These are phyloP conservation scores for Podospora fimiseda DNA, from an alignment of 495 filamentous ascomycete species.

Conservation along the genomic window DNA sequence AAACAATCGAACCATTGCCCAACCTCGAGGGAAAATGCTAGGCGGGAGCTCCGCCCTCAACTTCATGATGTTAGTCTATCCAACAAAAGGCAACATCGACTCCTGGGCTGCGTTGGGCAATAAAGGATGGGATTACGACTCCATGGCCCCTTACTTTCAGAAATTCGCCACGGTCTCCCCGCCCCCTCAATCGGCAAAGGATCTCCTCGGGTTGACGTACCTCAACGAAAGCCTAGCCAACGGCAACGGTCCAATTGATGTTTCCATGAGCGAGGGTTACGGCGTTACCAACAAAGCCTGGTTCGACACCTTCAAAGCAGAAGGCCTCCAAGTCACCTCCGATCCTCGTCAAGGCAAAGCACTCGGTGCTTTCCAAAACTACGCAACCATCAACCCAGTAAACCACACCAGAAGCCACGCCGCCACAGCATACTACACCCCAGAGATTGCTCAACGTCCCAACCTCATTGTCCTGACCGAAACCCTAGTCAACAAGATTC, in stretches of 20 bases:
- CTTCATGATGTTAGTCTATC: constrained; percentile 42
- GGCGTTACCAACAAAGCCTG: constrained; percentile 30
- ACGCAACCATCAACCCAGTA: constrained; percentile 37
- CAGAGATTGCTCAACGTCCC: constrained; percentile 27
- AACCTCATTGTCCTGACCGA: constrained; percentile 45
- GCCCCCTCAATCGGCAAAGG: constrained; percentile 22
- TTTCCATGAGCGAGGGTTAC: constrained; percentile 36
- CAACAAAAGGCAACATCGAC: constrained; percentile 40
- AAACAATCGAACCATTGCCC: constrained; percentile 27
- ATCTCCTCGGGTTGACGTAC: constrained; percentile 28
- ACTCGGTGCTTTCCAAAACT: constrained; percentile 41
- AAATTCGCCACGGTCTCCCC: constrained; percentile 35
- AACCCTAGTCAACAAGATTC: constrained; percentile 40
- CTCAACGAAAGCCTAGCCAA: constrained; percentile 25
- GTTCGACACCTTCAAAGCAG: constrained; percentile 27
- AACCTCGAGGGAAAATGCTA: constrained; percentile 48
- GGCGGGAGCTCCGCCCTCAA: constrained; percentile 55
- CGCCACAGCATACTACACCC: constrained; percentile 31
- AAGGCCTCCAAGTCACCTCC: constrained; percentile 26
- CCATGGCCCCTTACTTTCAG: constrained; percentile 42
- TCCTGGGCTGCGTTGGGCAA: constrained; percentile 52
- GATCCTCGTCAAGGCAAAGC: constrained; percentile 36
- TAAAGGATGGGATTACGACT: constrained; percentile 45
- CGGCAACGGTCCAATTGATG: constrained; percentile 35
- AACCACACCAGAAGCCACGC: constrained; percentile 35